phyloP scores from a whole-genome alignment of 139 green algal species.

The Coelastrella sp. region DNA sequence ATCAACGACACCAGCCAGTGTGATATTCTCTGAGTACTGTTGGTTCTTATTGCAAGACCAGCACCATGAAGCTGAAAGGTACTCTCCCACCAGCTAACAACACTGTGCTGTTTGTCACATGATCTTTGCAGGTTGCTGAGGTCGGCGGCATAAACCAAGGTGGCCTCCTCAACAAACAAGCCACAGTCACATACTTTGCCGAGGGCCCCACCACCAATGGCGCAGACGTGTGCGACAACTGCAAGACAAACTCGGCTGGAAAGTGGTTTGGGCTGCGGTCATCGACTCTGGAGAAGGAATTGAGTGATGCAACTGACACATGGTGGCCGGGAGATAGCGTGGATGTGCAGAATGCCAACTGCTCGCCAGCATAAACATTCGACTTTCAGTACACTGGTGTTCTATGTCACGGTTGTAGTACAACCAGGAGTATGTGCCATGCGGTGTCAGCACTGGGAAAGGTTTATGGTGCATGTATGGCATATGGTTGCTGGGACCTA shows the following conservation, averaged over 20 bases:
- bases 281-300: neutral
- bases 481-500: no score
- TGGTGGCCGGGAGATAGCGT: slow-evolving; percentile 18
- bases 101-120: neutral
- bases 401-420: no score
- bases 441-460: no score
- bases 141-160: neutral
- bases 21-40: no score
- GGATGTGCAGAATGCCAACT: slow-evolving; percentile 1
- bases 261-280: neutral
- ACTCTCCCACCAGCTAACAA: no score
- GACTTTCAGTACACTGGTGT: no score
- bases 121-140: neutral
- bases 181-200: neutral
- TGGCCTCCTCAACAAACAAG: neutral
- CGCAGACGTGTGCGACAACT: neutral
- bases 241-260: neutral
- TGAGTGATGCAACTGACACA: slow-evolving; percentile 10
- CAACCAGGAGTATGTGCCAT: no score
- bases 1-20: no score
- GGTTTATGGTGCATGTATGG: no score
- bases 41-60: no score
- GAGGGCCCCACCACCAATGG: neutral
- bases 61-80: no score
- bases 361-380: neutral